These are phyloP conservation scores for Botrytis deweyae DNA, from an alignment of 2,329 filamentous ascomycete species.

Conservation along the genomic window DNA sequence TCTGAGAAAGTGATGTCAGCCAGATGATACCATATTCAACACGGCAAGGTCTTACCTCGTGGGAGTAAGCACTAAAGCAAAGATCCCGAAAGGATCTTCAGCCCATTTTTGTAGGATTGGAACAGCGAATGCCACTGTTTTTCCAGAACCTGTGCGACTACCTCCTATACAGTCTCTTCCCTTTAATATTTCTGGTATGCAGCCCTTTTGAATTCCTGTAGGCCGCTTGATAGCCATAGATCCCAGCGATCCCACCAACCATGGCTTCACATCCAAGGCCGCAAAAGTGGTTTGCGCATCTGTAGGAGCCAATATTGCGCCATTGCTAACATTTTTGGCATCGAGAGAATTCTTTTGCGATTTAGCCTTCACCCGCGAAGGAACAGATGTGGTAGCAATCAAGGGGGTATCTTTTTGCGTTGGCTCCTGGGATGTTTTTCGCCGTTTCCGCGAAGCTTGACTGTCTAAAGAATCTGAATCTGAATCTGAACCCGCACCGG, in stretches of 20 bases:
- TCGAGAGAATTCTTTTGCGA: conserved; percentile 10
- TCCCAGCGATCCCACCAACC: conserved; percentile 79
- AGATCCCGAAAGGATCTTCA: conserved; percentile 88
- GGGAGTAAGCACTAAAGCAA: conserved; percentile 83
- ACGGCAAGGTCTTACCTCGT: conserved; percentile 56
- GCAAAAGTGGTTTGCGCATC: conserved; percentile 66
- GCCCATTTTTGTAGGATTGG: conserved; percentile 94
- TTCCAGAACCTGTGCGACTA: conserved; percentile 92
- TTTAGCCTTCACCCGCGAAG: conserved; percentile 36
- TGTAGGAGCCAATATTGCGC: conserved; percentile 49
- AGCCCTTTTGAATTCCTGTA: conserved; percentile 88
- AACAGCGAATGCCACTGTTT: conserved; percentile 93
- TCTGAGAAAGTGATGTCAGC: conserved; percentile 43
- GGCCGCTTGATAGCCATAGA: conserved; percentile 81
- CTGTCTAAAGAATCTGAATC: conserved; percentile 39
- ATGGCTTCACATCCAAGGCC: conserved; percentile 72
- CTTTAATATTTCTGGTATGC: conserved; percentile 88
- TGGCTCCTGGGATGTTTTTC: conserved; percentile 31
- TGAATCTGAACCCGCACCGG: not conserved
- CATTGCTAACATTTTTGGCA: conserved; percentile 21
- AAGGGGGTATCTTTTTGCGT: conserved; percentile 27
- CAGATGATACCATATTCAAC: conserved; percentile 1
- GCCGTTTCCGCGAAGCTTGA: conserved; percentile 37
- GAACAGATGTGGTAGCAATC: conserved; percentile 30
- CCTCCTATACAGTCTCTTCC: conserved; percentile 94